phyloP scores from a whole-genome alignment of 2,329 filamentous ascomycete species.

The Plenodomus biglobosus region DNA sequence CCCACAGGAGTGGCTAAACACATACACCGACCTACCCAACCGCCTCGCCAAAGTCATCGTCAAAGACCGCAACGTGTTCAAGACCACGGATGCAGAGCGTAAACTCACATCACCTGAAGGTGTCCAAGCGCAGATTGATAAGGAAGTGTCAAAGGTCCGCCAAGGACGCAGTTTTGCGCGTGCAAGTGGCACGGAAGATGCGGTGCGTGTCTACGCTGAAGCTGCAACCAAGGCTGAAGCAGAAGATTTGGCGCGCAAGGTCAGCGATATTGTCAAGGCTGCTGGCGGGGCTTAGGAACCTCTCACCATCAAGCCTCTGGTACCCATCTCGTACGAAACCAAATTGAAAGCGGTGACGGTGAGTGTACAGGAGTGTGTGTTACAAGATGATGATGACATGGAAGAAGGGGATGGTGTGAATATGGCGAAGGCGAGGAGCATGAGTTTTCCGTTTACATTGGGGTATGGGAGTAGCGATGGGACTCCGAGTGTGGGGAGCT shows the following conservation, averaged over 20 bases:
- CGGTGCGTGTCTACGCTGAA: slow-evolving; percentile 93
- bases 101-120: slow-evolving; percentile 77
- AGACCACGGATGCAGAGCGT: slow-evolving; percentile 89
- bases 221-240: slow-evolving; percentile 86
- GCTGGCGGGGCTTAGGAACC: slow-evolving; percentile 28
- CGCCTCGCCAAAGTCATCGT: slow-evolving; percentile 93
- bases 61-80: slow-evolving; percentile 81
- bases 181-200: slow-evolving; percentile 93
- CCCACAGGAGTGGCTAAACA: slow-evolving; percentile 86
- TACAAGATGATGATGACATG: neutral
- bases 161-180: slow-evolving; percentile 88
- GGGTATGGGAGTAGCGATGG: neutral
- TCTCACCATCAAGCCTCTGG: neutral
- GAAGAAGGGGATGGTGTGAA: neutral
- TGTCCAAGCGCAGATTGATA: slow-evolving; percentile 83
- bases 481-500: neutral
- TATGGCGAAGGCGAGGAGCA: no score
- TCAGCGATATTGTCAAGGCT: slow-evolving; percentile 69
- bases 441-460: neutral
- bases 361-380: neutral
- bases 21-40: slow-evolving; percentile 93
- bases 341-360: neutral
- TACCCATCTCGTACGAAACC: neutral
- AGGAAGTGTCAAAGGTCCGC: slow-evolving; percentile 84
- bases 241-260: slow-evolving; percentile 84